These are phyloP conservation scores for Aristolochia contorta DNA, from an alignment of 164 flowering plant species.

Conservation along the genomic window DNA sequence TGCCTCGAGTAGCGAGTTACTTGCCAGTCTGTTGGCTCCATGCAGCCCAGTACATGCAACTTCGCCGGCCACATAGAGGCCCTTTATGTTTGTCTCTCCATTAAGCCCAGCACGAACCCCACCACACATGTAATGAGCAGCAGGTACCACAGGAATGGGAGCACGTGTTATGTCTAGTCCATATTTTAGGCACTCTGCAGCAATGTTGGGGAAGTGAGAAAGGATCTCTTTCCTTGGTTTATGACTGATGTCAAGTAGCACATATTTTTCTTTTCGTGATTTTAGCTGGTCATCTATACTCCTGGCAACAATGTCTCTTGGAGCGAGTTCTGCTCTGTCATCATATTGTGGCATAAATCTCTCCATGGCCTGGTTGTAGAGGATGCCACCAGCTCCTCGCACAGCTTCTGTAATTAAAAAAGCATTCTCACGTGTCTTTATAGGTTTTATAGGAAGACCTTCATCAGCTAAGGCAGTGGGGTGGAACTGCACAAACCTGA, in stretches of 20 bases:
- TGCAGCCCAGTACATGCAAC: slow-evolving; percentile 98
- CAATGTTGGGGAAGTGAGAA: slow-evolving; percentile 90
- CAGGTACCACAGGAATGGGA: slow-evolving; percentile 96
- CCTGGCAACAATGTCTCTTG: slow-evolving; percentile 92
- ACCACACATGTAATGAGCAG: slow-evolving; percentile 99
- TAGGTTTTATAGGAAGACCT: slow-evolving; percentile 71
- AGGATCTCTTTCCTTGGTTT: slow-evolving; percentile 64
- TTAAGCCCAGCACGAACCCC: slow-evolving; percentile 95
- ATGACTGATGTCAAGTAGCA: slow-evolving; percentile 87
- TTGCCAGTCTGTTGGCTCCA: slow-evolving; percentile 96
- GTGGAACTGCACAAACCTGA: slow-evolving; percentile 97
- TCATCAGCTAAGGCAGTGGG: slow-evolving; percentile 97
- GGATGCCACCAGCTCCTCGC: slow-evolving; percentile 96
- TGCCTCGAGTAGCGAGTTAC: slow-evolving; percentile 95
- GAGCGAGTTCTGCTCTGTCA: slow-evolving; percentile 91
- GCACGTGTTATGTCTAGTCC: slow-evolving; percentile 81
- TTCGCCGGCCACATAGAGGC: slow-evolving; percentile 93
- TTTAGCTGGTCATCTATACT: slow-evolving; percentile 93
- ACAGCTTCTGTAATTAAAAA: slow-evolving; percentile 97
- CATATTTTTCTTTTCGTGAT: slow-evolving; percentile 68
- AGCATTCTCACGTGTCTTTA: slow-evolving; percentile 64
- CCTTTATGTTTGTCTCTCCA: slow-evolving; percentile 82
- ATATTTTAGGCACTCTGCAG: slow-evolving; percentile 79
- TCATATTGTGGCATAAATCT: slow-evolving; percentile 93
- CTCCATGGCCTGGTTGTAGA: slow-evolving; percentile 75